Conservation (phyloP, 306 rosid species). For the Albizia julibrissin region DNA sequence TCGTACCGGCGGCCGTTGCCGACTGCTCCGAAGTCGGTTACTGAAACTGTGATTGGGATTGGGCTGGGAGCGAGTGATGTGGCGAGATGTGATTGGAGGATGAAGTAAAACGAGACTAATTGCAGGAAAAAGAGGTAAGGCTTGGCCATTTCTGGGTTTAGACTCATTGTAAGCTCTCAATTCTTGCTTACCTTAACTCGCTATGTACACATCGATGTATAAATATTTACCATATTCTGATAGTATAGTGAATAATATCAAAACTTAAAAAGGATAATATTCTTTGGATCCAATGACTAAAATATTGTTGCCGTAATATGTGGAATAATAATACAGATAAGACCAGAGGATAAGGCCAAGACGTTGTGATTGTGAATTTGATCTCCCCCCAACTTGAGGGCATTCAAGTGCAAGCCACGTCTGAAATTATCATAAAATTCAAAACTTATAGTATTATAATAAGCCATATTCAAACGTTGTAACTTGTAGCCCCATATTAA, state of each 20-base stretch:
- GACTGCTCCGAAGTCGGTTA: constrained; percentile 72
- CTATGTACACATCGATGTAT: too few relatives aligned
- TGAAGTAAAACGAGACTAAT: constrained; percentile 14
- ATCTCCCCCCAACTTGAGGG: background rate
- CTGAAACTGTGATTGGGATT: constrained; percentile 43
- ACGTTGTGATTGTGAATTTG: background rate
- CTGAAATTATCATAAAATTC: background rate
- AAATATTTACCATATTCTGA: background rate
- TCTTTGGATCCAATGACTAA: background rate
- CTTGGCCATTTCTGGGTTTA: constrained; percentile 34
- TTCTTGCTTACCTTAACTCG: too few relatives aligned
- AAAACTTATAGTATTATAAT: too few relatives aligned
- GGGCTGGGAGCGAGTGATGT: constrained; percentile 31
- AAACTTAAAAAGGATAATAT: background rate
- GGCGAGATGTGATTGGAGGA: constrained; percentile 47
- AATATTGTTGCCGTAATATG: background rate
- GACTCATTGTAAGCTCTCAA: background rate
- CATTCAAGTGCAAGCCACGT: background rate
- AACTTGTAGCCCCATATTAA: background rate
- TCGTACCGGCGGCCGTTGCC: constrained; percentile 80
- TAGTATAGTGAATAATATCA: background rate
- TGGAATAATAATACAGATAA: background rate
- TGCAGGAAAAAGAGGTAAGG: constrained; percentile 14
- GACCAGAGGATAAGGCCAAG: background rate
- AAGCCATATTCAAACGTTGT: background rate